Evolutionary conservation across 306 rosid species (phyloP), one percentile per base, ranked within the genome.

Genomic region (Begonia peltatifolia): DNA sequence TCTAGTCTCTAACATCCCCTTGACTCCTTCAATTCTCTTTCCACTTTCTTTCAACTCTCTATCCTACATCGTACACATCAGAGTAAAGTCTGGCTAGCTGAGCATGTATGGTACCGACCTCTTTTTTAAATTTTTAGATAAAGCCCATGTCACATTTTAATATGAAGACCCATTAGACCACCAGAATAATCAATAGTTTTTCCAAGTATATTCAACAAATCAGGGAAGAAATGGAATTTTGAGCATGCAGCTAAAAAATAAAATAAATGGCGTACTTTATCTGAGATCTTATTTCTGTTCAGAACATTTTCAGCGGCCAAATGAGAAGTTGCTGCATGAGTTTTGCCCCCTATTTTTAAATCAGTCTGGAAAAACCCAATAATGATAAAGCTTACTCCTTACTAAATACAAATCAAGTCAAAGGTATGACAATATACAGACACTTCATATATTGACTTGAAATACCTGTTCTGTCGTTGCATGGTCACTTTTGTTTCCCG

Each of bases 381-480:
- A 18, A 57, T 18, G 66, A 55, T 35, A 38, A 58, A 41, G 46
- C 14, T 7, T 35, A 68, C 56, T 47, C 47, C 36, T 9, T 46
- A 64, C 18, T 50, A 53, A 41, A 14, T 36, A 30, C 53, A 11
- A 16, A 14, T 58, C 43, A 30, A 44, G 54, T 60, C 51, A 63
- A 53, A 57, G 49, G 6, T 41, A 52, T 51, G 51, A 61, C 30
- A 10, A 11, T 47, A 11, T 49, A 8, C 14, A 6, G 11, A 14
- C 11, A 18, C 43, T 41, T 13, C n/a, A 10, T 23, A 58, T 12
- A 46, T 9, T 18, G 16, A 55, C 54, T 30, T 44, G 60, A 38
- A 49, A 57, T 80, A 83, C 99, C 92, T 71, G 70, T 41, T 65
- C 81, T 62, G 64, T 75, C 14, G 46, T 72, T 2, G 53, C 25